phyloP scores from a whole-genome alignment of 345 rosid species.

The Rubroshorea leprosula region DNA sequence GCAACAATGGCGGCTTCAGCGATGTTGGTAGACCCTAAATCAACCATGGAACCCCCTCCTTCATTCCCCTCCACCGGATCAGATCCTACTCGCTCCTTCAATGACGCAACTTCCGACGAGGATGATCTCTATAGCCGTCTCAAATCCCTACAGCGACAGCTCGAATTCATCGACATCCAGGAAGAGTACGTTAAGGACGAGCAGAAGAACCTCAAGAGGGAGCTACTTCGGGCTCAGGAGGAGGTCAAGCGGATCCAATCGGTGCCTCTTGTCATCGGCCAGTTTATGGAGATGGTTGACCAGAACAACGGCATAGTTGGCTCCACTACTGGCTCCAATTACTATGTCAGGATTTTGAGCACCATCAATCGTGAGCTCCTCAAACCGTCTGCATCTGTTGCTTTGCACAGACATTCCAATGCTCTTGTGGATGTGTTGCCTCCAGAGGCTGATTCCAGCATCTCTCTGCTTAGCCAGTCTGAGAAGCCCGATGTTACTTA shows the following conservation, averaged over 20 bases:
- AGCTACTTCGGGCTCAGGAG: conserved; percentile 87
- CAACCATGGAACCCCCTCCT: no score
- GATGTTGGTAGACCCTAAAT: no score
- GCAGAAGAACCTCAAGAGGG: conserved; percentile 88
- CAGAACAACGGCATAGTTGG: conserved; percentile 98
- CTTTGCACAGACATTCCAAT: conserved; percentile 92
- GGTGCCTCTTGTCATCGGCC: conserved; percentile 92
- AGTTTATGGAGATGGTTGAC: conserved; percentile 99
- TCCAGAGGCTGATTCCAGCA: conserved; percentile 97
- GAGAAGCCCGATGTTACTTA: conserved; percentile 98
- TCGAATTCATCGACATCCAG: conserved; percentile 88
- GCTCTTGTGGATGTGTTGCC: conserved; percentile 97
- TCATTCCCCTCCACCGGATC: no score
- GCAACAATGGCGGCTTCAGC: no score
- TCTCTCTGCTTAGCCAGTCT: conserved; percentile 90
- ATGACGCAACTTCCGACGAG: conserved; percentile 51
- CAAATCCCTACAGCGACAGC: conserved; percentile 76
- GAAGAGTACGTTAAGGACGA: conserved; percentile 97
- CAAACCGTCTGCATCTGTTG: conserved; percentile 98
- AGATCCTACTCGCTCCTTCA: no score
- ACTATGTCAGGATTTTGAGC: conserved; percentile 87
- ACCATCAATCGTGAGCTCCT: conserved; percentile 85
- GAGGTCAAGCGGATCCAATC: conserved; percentile 98
- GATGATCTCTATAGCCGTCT: conserved; percentile 83
- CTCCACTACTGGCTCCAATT: conserved; percentile 98